These are phyloP conservation scores for Hypoxylon sp. DNA, from an alignment of 2,329 filamentous ascomycete genomes.

Conservation along the genomic window DNA sequence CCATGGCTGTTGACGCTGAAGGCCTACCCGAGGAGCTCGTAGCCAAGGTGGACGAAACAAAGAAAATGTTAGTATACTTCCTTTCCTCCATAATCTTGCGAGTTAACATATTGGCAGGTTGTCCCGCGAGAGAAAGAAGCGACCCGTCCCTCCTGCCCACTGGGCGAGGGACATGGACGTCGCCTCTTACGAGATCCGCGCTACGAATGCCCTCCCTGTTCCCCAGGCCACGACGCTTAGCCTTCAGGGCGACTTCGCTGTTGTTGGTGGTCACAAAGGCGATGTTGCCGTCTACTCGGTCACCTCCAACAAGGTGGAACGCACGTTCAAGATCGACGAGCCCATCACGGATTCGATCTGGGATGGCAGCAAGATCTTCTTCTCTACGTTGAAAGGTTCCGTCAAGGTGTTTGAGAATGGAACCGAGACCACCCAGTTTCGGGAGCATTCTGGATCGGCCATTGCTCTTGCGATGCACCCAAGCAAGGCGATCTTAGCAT, in stretches of 20 bases:
- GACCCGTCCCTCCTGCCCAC: constrained; percentile 80
- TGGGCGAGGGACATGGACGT: constrained; percentile 84
- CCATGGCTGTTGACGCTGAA: constrained; percentile 90
- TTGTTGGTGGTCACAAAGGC: constrained; percentile 78
- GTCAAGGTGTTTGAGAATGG: constrained; percentile 83
- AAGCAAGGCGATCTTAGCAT: constrained; percentile 81
- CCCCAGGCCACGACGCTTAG: constrained; percentile 59
- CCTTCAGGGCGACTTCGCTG: constrained; percentile 68
- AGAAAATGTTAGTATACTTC: constrained; percentile 71
- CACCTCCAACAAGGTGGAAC: constrained; percentile 70
- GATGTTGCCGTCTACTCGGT: constrained; percentile 79
- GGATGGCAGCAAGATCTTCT: constrained; percentile 72
- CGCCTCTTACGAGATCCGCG: constrained; percentile 54
- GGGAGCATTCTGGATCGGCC: constrained; percentile 83
- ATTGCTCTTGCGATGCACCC: constrained; percentile 84
- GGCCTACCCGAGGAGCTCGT: constrained; percentile 75
- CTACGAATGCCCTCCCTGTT: constrained; percentile 57
- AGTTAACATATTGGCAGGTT: constrained; percentile 62
- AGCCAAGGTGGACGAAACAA: constrained; percentile 79
- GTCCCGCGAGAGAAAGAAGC: constrained; percentile 88
- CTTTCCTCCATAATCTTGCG: constrained; percentile 23
- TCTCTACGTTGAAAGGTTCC: constrained; percentile 77
- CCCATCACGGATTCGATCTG: constrained; percentile 72
- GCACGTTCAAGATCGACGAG: constrained; percentile 70
- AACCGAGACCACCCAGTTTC: constrained; percentile 71